phyloP scores from a whole-genome alignment of 106 monocot species.

The Iris macrosiphon region DNA sequence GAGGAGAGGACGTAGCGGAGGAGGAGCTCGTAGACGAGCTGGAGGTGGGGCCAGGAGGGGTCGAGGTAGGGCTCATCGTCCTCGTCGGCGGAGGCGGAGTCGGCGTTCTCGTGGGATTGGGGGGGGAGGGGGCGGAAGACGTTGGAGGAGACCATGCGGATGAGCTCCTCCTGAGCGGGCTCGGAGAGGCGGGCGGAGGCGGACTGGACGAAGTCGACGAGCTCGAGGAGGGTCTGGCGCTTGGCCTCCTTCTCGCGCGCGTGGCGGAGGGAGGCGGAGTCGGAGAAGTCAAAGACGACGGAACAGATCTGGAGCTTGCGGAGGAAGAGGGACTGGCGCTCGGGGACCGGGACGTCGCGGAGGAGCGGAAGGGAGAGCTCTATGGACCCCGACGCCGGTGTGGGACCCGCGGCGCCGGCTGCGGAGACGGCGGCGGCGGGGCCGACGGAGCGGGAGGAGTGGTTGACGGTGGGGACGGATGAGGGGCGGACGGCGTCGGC shows the following conservation, averaged over 20 bases:
- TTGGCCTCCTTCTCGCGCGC: slow-evolving; percentile 44
- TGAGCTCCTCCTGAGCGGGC: slow-evolving; percentile 52
- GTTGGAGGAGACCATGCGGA: slow-evolving; percentile 35
- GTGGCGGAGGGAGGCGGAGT: slow-evolving; percentile 20
- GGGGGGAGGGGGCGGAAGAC: slow-evolving; percentile 66
- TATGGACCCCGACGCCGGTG: neutral
- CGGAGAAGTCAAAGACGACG: slow-evolving; percentile 34
- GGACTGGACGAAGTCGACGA: slow-evolving; percentile 42
- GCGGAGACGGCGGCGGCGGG: neutral
- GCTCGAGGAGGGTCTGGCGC: slow-evolving; percentile 40
- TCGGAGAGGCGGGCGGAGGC: slow-evolving; percentile 42
- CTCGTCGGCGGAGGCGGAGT: slow-evolving; percentile 34
- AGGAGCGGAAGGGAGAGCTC: slow-evolving; percentile 25
- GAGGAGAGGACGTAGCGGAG: slow-evolving; percentile 38
- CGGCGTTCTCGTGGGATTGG: slow-evolving; percentile 49
- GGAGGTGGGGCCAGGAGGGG: slow-evolving; percentile 63
- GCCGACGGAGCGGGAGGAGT: slow-evolving; percentile 29
- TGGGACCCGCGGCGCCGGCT: neutral
- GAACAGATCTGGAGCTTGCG: slow-evolving; percentile 50
- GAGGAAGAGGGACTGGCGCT: slow-evolving; percentile 26
- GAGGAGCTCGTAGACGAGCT: slow-evolving; percentile 56
- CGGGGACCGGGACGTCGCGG: slow-evolving; percentile 31
- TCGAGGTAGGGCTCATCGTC: slow-evolving; percentile 69
- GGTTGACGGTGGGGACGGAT: slow-evolving; percentile 21
- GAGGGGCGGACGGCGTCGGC: slow-evolving; percentile 11